Conservation (phyloP, 202 grass and related monocot species). For the Panicum virgatum region DNA sequence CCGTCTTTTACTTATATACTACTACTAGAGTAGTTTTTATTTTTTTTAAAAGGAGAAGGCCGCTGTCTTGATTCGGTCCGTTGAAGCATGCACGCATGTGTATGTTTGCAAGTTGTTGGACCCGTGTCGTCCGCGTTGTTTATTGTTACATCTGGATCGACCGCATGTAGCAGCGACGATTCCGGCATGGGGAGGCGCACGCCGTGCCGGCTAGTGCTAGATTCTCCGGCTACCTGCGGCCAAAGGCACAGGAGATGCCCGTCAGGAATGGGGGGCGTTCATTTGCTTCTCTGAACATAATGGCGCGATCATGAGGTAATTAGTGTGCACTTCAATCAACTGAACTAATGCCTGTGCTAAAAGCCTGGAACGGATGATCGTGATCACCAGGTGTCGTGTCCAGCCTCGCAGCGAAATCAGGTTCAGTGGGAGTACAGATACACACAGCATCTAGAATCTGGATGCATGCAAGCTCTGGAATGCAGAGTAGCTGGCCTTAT, state of each 20-base stretch:
- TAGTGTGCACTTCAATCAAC: not conserved
- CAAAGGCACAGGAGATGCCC: not conserved
- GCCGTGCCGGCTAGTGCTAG: too few relatives aligned
- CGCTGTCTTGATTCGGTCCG: not conserved
- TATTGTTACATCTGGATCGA: not conserved
- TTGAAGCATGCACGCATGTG: not conserved
- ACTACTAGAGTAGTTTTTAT: too few relatives aligned
- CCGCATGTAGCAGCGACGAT: not conserved
- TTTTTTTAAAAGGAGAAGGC: not conserved
- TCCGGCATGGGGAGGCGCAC: not conserved
- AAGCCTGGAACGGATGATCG: not conserved
- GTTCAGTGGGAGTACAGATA: constrained; percentile 13
- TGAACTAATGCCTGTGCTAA: not conserved
- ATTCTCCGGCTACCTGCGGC: constrained; percentile 2
- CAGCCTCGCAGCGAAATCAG: not conserved
- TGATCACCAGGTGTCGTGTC: not conserved
- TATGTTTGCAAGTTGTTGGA: not conserved
- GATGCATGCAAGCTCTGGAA: not conserved
- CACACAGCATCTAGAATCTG: not conserved
- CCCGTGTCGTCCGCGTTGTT: not conserved
- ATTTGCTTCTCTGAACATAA: not conserved
- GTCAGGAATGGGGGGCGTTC: too few relatives aligned
- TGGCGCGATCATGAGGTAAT: not conserved
- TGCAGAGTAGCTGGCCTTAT: not conserved
- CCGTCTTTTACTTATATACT: not conserved